Evolutionary conservation across 2,329 filamentous ascomycete genomes (phyloP).

Genomic region (Penicillium sclerotigenum): DNA sequence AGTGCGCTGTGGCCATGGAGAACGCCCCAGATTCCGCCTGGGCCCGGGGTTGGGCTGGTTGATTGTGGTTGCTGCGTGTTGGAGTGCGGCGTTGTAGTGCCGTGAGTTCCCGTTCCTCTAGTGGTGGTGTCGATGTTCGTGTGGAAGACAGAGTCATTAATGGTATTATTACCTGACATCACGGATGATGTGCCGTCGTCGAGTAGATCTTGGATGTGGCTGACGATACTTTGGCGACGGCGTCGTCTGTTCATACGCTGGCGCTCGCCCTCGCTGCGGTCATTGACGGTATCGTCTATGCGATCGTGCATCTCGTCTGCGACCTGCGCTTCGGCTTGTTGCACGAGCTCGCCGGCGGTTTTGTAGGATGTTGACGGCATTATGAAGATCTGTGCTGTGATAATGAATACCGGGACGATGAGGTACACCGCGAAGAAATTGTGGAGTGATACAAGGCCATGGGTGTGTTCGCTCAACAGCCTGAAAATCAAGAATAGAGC

Average conservation of each 20-base stretch:
- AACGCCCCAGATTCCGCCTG: slow-evolving; percentile 74
- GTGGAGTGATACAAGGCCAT: slow-evolving; percentile 57
- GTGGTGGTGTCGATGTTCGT: background rate
- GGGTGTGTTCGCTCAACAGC: slow-evolving; percentile 62
- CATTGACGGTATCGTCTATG: slow-evolving; percentile 54
- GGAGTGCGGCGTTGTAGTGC: slow-evolving; percentile 26
- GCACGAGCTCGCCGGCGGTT: slow-evolving; percentile 77
- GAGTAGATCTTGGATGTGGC: slow-evolving; percentile 70
- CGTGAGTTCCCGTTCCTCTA: background rate
- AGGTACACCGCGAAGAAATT: slow-evolving; percentile 73
- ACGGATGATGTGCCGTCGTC: slow-evolving; percentile 43
- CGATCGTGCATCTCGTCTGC: slow-evolving; percentile 56
- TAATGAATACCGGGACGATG: slow-evolving; percentile 64
- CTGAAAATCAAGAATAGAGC: slow-evolving; percentile 74
- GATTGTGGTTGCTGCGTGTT: slow-evolving; percentile 27
- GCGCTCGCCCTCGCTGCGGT: slow-evolving; percentile 46
- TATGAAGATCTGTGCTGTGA: slow-evolving; percentile 64
- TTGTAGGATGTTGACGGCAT: slow-evolving; percentile 78
- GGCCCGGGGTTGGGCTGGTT: slow-evolving; percentile 44
- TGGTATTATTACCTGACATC: background rate
- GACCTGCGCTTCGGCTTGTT: slow-evolving; percentile 59
- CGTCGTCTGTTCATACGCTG: slow-evolving; percentile 55
- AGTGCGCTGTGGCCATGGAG: slow-evolving; percentile 70
- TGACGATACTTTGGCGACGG: slow-evolving; percentile 61
- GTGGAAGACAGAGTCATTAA: slow-evolving; percentile 19